Evolutionary conservation across 192 early-diverging fungal genomes (phyloP).

Genomic region (Podila epigama): DNA sequence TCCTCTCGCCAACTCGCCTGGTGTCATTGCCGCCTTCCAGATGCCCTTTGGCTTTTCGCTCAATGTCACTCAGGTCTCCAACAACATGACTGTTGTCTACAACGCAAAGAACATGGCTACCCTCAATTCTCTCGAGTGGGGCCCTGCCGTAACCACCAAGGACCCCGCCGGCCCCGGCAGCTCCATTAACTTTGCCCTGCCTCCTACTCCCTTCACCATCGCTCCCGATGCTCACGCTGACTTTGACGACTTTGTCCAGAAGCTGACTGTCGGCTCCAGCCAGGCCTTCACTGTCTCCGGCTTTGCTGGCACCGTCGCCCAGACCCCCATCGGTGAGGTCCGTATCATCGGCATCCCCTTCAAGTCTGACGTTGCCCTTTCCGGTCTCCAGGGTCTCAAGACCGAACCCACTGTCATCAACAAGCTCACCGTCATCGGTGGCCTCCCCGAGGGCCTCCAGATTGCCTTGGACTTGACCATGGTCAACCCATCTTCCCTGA

Average conservation of each 20-base stretch:
- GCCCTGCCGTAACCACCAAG: slow-evolving; percentile 50
- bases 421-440: slow-evolving; percentile 62
- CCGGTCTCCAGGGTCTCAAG: slow-evolving; percentile 65
- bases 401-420: slow-evolving; percentile 60
- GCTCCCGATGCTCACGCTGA: slow-evolving; percentile 47
- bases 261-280: slow-evolving; percentile 52
- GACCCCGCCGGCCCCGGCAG: slow-evolving; percentile 52
- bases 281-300: slow-evolving; percentile 57
- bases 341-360: slow-evolving; percentile 60
- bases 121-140: slow-evolving; percentile 37
- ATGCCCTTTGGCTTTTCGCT: slow-evolving; percentile 72
- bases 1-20: slow-evolving; percentile 54
- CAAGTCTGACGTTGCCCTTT: slow-evolving; percentile 54
- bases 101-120: slow-evolving; percentile 44
- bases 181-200: slow-evolving; percentile 55
- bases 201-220: slow-evolving; percentile 56
- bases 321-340: slow-evolving; percentile 65
- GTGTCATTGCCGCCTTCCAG: slow-evolving; percentile 56
- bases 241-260: slow-evolving; percentile 62
- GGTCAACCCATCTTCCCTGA: slow-evolving; percentile 56
- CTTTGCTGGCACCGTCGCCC: slow-evolving; percentile 55
- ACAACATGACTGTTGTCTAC: slow-evolving; percentile 58
- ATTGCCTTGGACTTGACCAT: slow-evolving; percentile 53
- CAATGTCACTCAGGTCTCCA: slow-evolving; percentile 60
- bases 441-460: slow-evolving; percentile 46